phyloP scores from a whole-genome alignment of 371 early-diverging fungal species.

The Smittium culicis region DNA sequence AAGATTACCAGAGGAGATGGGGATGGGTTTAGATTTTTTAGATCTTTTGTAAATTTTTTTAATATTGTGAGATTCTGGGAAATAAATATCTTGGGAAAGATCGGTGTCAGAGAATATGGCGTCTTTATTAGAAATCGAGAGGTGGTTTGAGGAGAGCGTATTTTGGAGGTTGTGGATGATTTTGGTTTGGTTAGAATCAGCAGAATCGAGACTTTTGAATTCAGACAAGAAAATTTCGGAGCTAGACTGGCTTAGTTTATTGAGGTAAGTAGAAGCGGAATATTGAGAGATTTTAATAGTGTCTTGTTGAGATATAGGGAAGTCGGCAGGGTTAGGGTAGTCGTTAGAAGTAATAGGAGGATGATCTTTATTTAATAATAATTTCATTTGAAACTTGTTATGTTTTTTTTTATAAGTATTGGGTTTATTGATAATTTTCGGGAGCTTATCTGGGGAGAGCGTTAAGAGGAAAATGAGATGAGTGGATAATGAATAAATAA shows the following conservation, averaged over 20 bases:
- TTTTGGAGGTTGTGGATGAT: not conserved
- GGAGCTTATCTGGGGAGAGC: too few species aligned
- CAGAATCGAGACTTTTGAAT: not conserved
- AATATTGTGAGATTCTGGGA: not conserved
- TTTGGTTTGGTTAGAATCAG: not conserved
- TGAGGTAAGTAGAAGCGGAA: not conserved
- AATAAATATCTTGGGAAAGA: not conserved
- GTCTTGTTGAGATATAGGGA: not conserved
- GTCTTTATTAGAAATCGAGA: not conserved
- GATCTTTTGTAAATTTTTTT: not conserved
- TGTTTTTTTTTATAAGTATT: not conserved
- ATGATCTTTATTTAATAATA: not conserved
- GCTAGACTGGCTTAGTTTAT: not conserved
- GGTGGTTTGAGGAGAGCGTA: not conserved
- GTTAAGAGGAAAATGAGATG: not conserved
- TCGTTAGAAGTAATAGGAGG: too few species aligned
- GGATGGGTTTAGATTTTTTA: not conserved
- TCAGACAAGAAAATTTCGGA: not conserved
- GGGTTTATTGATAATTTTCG: not conserved
- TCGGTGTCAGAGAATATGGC: not conserved
- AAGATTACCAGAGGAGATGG: not conserved
- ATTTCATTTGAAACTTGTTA: not conserved
- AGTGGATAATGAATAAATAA: not conserved
- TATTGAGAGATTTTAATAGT: not conserved
- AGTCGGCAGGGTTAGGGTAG: not conserved